These are phyloP conservation scores for Parasarocladium wereldwijsianum DNA, from an alignment of 2,329 filamentous ascomycete genomes.

Conservation along the genomic window DNA sequence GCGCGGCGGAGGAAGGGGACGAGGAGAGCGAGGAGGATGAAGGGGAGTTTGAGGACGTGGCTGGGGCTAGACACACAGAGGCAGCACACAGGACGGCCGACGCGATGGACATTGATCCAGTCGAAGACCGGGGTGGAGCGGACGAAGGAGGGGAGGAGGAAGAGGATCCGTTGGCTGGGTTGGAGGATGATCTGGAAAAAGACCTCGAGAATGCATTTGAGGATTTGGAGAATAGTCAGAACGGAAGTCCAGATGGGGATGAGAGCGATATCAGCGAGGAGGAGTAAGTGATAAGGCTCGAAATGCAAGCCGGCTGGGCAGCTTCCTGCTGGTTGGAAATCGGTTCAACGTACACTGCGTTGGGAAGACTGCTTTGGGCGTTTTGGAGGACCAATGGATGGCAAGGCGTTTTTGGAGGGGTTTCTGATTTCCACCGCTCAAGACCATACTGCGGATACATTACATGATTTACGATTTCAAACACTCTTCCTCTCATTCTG, in stretches of 20 bases:
- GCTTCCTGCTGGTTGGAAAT: too few relatives aligned
- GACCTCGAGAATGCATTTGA: constrained; percentile 33
- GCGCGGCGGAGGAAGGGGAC: constrained; percentile 29
- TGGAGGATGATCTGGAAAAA: constrained; percentile 29
- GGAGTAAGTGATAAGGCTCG: too few relatives aligned
- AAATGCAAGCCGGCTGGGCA: too few relatives aligned
- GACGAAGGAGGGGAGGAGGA: constrained; percentile 15
- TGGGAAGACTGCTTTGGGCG: too few relatives aligned
- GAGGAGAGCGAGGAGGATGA: constrained; percentile 32
- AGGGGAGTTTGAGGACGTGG: constrained; percentile 38
- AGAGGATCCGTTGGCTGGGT: constrained; percentile 13
- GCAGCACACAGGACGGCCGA: constrained; percentile 17
- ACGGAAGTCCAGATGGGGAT: constrained; percentile 35
- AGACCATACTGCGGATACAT: too few relatives aligned
- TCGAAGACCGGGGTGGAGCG: constrained; percentile 13
- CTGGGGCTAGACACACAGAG: constrained; percentile 17
- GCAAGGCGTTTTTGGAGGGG: too few relatives aligned
- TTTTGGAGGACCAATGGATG: too few relatives aligned
- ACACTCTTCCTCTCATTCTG: too few relatives aligned
- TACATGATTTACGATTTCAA: too few relatives aligned
- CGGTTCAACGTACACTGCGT: too few relatives aligned
- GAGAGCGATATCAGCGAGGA: constrained; percentile 56
- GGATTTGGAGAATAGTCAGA: constrained; percentile 17
- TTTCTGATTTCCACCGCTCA: too few relatives aligned
- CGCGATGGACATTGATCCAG: constrained; percentile 8